Evolutionary conservation across 345 rosid genomes (phyloP), one percentile per base, ranked within the genome.

Genomic region (Limnanthes douglasii): DNA sequence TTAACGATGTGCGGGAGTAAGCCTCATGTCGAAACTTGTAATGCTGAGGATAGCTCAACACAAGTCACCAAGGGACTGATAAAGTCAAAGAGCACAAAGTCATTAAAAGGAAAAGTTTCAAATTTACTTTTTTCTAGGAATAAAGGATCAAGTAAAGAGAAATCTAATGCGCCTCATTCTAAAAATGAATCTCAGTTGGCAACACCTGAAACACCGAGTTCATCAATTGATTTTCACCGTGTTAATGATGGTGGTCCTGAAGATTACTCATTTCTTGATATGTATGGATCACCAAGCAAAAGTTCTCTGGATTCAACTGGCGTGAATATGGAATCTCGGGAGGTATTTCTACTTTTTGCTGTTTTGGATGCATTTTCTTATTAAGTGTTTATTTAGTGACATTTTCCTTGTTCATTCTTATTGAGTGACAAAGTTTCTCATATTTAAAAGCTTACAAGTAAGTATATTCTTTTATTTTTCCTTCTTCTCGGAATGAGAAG

Each of bases 51-150:
- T 41, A 54, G 63, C n/a, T 56, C 59, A 41, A 9, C 46, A 28
- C 48, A 49, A 47, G 57, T 37, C 49, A 37, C 49, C 4, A 60
- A 65, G 59, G 65, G 60, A 31, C 45, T 58, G 27, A 62, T 53
- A 12, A 64, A 63, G 68, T 57, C 73, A 41, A 73, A 57, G 55
- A 62, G 62, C 51, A 17, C 45, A 51, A 56, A 56, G 39, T 68
- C 75, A 36, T 40, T 78, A 21, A 73, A 41, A 51, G 69, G 72
- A 14, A 70, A 54, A 51, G 77, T 73, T 48, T 70, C 84, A 11
- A 68, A 57, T 53, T 66, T 78, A 45, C 60, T 78, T 65, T 78
- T 59, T 46, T 63, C 75, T 13, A 63, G 59, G 44, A 73, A 32
- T 51, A 78, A 70, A 56, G 68, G 53, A 57, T 16, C 53, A 11